Evolutionary conservation across 1,284 basidiomycete genomes (phyloP), one percentile per base, ranked within the genome.

Genomic region (Ceratobasidium sp.): DNA sequence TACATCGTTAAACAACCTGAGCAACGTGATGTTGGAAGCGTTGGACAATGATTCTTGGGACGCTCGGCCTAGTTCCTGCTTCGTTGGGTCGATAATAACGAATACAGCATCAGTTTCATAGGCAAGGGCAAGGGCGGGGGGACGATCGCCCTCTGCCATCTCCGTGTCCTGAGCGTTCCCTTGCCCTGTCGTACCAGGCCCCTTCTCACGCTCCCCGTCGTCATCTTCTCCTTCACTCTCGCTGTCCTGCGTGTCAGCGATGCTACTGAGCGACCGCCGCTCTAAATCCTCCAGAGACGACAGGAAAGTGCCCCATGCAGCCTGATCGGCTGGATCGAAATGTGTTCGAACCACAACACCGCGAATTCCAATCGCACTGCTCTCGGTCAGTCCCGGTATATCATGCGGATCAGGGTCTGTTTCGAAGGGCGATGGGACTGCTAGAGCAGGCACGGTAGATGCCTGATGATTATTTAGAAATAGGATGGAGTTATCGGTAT

Each of bases 1-100:
- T 14, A 90, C 87, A 76, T 92, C 89, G 80, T 89, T 90, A 78
- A 93, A 83, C 3, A 92, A 81, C n/a, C 90, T 88, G 24, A 93
- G 84, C 11, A 86, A 88, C 0, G 83, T 79, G 58, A 93, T 78
- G 79, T 93, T 93, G 9, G 90, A 91, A 49, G 88, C 84, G 71
- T 83, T 81, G 11, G 49, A 66, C 7, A 73, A 27, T 9, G 29
- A 29, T 9, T 54, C 58, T 19, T 56, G 54, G 39, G 63, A 59
- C 16, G 58, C 27, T 29, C 34, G 31, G 59, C 49, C 56, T 34
- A 43, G 19, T 37, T 16, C 78, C 59, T 84, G 84, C 48, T 86
- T 83, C 48, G 84, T 78, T 5, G 83, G 85, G 76, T 87, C 83
- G 74, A 90, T 75, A 76, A 90, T 80, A 76, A 84, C 83, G 80